These are phyloP conservation scores for Microcera coccophila DNA, from an alignment of 2,329 filamentous ascomycete genomes.

Conservation along the genomic window DNA sequence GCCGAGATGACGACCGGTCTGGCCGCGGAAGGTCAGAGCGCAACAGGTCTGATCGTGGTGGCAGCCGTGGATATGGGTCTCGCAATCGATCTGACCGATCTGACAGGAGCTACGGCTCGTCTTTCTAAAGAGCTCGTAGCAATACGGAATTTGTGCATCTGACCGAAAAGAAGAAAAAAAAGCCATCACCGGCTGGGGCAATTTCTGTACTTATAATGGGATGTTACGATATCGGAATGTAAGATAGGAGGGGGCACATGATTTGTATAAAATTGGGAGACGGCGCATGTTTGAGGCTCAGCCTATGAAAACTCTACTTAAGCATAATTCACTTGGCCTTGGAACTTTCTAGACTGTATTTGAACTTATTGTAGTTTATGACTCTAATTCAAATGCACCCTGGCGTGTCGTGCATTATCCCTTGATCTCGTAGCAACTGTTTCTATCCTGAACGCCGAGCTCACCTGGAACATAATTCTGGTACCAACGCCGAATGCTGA, in stretches of 20 bases:
- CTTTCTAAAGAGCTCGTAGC: conserved; percentile 10
- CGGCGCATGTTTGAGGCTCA: conserved; percentile 19
- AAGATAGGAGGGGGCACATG: conserved; percentile 20
- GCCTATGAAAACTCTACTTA: conserved; percentile 26
- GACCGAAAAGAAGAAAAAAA: no score
- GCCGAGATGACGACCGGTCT: conserved; percentile 22
- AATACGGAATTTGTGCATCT: conserved; percentile 2
- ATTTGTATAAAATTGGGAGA: conserved; percentile 19
- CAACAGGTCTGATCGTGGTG: not conserved
- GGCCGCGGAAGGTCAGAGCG: conserved; percentile 11
- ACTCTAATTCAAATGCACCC: no score
- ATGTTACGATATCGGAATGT: conserved; percentile 24
- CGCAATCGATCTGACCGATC: no score
- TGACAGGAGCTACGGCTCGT: conserved; percentile 1
- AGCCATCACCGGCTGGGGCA: conserved; percentile 8
- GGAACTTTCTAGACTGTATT: no score
- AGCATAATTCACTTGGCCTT: conserved; percentile 16
- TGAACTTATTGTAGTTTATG: no score
- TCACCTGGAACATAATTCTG: conserved; percentile 6
- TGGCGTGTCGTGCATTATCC: not conserved
- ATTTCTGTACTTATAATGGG: conserved; percentile 26
- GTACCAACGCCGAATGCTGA: conserved; percentile 16
- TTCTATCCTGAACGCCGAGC: conserved; percentile 4
- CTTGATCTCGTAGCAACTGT: not conserved
- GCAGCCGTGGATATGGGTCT: conserved; percentile 2